Percentiles rank a stretch among this genome's conserved stretches.
These are phyloP conservation scores for Colletotrichum zoysiae DNA, from an alignment of 2,329 filamentous ascomycete species.

Conservation along the genomic window DNA sequence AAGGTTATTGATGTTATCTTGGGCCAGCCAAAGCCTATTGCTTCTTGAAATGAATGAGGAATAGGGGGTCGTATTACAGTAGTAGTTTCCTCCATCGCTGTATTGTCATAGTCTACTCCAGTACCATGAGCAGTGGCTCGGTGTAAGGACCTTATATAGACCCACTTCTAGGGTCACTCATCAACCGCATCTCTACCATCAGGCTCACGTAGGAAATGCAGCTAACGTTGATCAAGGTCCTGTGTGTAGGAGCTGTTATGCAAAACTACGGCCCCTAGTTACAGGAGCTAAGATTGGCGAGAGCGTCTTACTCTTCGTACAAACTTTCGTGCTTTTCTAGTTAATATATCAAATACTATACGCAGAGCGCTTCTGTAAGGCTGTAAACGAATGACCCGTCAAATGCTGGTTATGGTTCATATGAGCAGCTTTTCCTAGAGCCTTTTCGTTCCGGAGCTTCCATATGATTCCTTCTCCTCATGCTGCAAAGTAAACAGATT, in stretches of 20 bases:
- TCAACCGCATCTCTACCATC: neutral
- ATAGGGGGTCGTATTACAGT: neutral
- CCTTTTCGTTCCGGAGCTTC: too few relatives aligned
- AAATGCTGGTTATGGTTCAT: too few relatives aligned
- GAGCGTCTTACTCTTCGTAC: too few relatives aligned
- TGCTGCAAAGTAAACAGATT: too few relatives aligned
- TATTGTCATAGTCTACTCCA: neutral
- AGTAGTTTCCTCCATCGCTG: neutral
- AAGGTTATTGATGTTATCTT: conserved; percentile 50
- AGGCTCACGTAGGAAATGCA: neutral
- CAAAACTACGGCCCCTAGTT: neutral
- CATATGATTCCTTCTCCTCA: too few relatives aligned
- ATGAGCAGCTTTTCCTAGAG: too few relatives aligned
- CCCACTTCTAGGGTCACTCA: neutral
- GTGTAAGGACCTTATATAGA: neutral
- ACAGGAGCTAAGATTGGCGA: neutral
- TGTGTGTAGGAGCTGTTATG: neutral
- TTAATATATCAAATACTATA: too few relatives aligned
- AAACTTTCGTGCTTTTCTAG: too few relatives aligned
- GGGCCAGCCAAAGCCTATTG: conserved; percentile 10
- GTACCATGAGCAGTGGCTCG: neutral
- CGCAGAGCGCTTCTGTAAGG: too few relatives aligned
- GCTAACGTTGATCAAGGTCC: neutral
- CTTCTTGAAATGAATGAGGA: neutral
- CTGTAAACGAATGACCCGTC: too few relatives aligned